Evolutionary conservation across 495 filamentous ascomycete species (phyloP), one percentile per base, ranked within the genome.

Genomic region (Hyaloscypha bicolor): DNA sequence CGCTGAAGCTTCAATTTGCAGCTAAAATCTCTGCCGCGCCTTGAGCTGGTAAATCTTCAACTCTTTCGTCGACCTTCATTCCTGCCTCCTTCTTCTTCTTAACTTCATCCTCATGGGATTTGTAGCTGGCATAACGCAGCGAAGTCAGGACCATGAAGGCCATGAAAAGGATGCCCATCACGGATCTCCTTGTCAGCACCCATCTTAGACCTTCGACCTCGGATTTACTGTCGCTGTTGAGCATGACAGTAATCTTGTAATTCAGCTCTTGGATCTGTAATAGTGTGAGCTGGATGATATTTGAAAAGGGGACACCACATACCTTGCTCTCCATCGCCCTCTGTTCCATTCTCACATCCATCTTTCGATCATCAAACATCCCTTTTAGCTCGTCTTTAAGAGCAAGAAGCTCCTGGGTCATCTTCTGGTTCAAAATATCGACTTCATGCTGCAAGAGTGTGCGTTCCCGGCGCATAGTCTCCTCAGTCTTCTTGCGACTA

Each of bases 281-380:
- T 25, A 31, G 25, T 70, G 69, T 75, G 69, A 79, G 68, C 63
- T 9, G 32, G 57, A 42, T 25, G 9, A 21, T 9, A 22, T 11
- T 57, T 53, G 60, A 42, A 31, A 31, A 12, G 39, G 31, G 16
- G 56, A 64, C 53, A 63, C 58, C 22, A 80, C 81, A 30, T 76
- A 91, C 87, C 72, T 81, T 81, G 71, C 85, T 90, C 71, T 98
- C 93, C 76, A 92, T 90, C 21, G 78, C 83, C 72, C 93, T 86
- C 79, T 96, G 92, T 74, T 97, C 90, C 75, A 91, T 90, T 53
- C 92, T 83, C 21, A 93, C 93, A 6, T 85, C 85, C 93, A 99
- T 97, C 77, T 93, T 93, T 29, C 96, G 86, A 73, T 99, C 95
- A 73, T 97, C 93, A 77, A 98, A 97, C 88, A 97, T 90, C 60